These are phyloP conservation scores for Sphaerobolus stellatus DNA, from an alignment of 1,284 basidiomycete species.

Conservation along the genomic window DNA sequence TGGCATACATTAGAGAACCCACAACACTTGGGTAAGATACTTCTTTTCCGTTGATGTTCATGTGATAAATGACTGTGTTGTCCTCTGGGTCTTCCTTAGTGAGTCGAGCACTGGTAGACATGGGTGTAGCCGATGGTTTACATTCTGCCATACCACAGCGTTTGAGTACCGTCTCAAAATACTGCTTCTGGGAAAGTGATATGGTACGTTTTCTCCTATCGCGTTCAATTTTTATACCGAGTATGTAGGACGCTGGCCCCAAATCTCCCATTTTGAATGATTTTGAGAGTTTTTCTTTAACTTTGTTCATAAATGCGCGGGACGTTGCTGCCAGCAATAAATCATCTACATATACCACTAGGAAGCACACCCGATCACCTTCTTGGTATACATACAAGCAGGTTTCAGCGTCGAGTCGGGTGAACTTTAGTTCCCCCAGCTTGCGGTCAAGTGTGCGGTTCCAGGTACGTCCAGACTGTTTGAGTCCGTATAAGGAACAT, in stretches of 20 bases:
- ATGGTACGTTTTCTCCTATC: constrained; percentile 27
- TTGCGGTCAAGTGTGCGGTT: constrained; percentile 34
- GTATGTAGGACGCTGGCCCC: constrained; percentile 8
- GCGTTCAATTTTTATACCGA: constrained; percentile 25
- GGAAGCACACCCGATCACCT: too few species aligned
- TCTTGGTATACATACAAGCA: too few species aligned
- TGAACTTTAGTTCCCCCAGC: constrained; percentile 27
- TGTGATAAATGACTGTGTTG: not conserved
- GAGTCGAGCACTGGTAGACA: constrained; percentile 25
- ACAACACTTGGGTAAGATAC: constrained; percentile 26
- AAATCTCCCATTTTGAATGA: constrained; percentile 31
- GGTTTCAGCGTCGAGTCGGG: constrained; percentile 18
- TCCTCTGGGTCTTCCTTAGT: constrained; percentile 14
- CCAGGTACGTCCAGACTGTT: constrained; percentile 38
- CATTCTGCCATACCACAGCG: constrained; percentile 34
- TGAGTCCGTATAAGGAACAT: constrained; percentile 41
- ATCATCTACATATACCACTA: constrained; percentile 39
- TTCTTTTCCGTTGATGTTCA: constrained; percentile 20
- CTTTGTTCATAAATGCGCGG: constrained; percentile 17
- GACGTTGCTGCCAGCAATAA: constrained; percentile 35
- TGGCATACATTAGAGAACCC: constrained; percentile 24
- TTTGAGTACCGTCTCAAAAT: constrained; percentile 37
- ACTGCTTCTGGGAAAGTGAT: constrained; percentile 35
- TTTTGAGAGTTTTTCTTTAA: constrained; percentile 26
- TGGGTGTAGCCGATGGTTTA: constrained; percentile 30